Evolutionary conservation across 2,329 filamentous ascomycete species (phyloP).

Genomic region (Sporothrix mexicana): DNA sequence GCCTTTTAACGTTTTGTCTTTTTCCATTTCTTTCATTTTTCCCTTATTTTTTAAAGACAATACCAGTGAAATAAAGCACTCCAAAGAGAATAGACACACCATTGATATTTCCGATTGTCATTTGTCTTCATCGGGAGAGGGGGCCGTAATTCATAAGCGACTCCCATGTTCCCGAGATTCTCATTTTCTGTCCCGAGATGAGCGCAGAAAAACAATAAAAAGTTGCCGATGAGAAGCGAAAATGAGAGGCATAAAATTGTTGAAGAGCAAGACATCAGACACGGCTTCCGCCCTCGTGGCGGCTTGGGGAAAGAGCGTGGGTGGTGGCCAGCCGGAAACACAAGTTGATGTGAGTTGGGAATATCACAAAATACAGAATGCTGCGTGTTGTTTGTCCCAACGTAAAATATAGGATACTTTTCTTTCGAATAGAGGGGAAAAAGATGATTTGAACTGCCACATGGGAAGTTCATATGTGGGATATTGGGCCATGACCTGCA

Average conservation of each 20-base stretch:
- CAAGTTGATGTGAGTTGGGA: background rate
- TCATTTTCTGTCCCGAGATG: background rate
- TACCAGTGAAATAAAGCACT: background rate
- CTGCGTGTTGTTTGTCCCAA: no score
- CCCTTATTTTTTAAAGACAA: background rate
- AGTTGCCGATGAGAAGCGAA: background rate
- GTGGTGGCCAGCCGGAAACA: background rate
- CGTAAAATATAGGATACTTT: no score
- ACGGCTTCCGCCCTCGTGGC: background rate
- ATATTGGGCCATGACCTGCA: background rate
- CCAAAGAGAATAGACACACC: background rate
- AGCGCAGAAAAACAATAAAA: background rate
- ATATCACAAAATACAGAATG: background rate
- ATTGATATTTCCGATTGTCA: background rate
- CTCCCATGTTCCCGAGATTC: conserved; percentile 2
- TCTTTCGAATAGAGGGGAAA: background rate
- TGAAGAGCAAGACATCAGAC: background rate
- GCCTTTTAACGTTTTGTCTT: no score
- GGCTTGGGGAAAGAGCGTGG: background rate
- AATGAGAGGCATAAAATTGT: background rate
- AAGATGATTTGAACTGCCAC: background rate
- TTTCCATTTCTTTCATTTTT: background rate
- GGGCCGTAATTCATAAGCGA: conserved; percentile 10
- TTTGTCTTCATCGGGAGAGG: background rate
- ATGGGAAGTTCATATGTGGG: background rate